phyloP scores from a whole-genome alignment of 106 monocot species.

The Chionographis japonica region DNA sequence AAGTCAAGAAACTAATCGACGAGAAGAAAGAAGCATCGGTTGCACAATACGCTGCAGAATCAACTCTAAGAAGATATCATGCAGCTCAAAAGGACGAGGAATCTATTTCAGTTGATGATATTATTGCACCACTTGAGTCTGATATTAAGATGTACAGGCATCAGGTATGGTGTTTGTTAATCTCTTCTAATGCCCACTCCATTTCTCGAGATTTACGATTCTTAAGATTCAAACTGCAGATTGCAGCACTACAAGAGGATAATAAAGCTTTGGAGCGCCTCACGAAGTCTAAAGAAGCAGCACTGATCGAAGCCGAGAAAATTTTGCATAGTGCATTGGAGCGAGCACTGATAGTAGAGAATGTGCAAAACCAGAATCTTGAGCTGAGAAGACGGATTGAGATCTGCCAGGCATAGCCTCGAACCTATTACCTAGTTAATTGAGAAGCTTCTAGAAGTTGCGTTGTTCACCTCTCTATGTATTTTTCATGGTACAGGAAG shows the following conservation, averaged over 20 bases:
- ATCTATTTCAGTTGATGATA: conserved; percentile 22
- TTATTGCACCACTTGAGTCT: conserved; percentile 42
- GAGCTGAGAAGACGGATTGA: conserved; percentile 35
- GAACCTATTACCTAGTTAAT: background rate
- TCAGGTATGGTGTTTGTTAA: conserved; percentile 16
- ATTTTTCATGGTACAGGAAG: conserved; percentile 39
- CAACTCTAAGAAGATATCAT: conserved; percentile 58
- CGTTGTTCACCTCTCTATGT: background rate
- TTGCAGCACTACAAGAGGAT: conserved; percentile 30
- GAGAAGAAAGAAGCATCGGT: conserved; percentile 67
- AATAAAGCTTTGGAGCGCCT: conserved; percentile 29
- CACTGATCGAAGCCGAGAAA: conserved; percentile 36
- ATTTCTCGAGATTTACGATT: background rate
- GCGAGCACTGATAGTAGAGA: conserved; percentile 30
- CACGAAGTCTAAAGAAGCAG: conserved; percentile 43
- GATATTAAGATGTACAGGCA: conserved; percentile 29
- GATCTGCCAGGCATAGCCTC: conserved; percentile 30
- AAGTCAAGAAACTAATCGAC: conserved; percentile 34
- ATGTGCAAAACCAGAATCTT: conserved; percentile 39
- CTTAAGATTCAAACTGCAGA: conserved; percentile 8
- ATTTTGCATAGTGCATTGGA: conserved; percentile 23
- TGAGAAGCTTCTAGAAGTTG: background rate
- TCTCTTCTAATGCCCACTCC: background rate
- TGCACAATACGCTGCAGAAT: conserved; percentile 70
- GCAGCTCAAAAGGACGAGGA: conserved; percentile 40